Evolutionary conservation across 2,329 filamentous ascomycete species (phyloP).

Genomic region (Sclerotinia trifoliorum): DNA sequence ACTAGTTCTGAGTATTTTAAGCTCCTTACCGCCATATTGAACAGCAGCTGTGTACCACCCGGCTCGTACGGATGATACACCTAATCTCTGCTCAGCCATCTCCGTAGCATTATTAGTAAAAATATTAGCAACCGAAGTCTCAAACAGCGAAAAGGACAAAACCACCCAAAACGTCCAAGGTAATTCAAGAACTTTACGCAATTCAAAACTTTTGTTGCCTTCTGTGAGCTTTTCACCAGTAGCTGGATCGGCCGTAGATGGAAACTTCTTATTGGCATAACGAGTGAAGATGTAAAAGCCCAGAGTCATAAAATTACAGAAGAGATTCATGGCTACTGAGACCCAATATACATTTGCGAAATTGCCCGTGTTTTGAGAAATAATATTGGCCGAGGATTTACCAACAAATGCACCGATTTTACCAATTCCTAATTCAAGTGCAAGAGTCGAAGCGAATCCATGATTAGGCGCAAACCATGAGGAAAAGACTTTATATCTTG

Average conservation of each 20-base stretch:
- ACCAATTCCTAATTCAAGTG: conserved; percentile 58
- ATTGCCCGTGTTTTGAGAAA: conserved; percentile 50
- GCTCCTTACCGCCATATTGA: conserved; percentile 49
- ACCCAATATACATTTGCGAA: conserved; percentile 64
- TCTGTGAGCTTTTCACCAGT: conserved; percentile 60
- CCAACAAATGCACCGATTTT: conserved; percentile 62
- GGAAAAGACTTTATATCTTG: conserved; percentile 59
- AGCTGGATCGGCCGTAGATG: conserved; percentile 46
- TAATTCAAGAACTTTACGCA: conserved; percentile 54
- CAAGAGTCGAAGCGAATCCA: conserved; percentile 61
- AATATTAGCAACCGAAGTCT: conserved; percentile 55
- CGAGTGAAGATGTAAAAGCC: conserved; percentile 57
- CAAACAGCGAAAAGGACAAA: conserved; percentile 55
- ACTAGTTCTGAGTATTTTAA: background rate
- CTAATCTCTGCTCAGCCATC: conserved; percentile 58
- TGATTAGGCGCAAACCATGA: conserved; percentile 62
- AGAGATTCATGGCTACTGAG: conserved; percentile 62
- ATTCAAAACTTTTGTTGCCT: conserved; percentile 57
- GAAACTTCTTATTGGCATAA: conserved; percentile 38
- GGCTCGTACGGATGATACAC: conserved; percentile 52
- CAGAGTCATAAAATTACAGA: conserved; percentile 55
- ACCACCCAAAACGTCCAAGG: conserved; percentile 61
- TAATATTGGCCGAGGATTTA: conserved; percentile 55
- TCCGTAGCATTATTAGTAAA: conserved; percentile 61
- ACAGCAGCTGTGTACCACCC: conserved; percentile 60